Conservation (phyloP, 768 basidiomycete species). For the Suillus placidus region DNA sequence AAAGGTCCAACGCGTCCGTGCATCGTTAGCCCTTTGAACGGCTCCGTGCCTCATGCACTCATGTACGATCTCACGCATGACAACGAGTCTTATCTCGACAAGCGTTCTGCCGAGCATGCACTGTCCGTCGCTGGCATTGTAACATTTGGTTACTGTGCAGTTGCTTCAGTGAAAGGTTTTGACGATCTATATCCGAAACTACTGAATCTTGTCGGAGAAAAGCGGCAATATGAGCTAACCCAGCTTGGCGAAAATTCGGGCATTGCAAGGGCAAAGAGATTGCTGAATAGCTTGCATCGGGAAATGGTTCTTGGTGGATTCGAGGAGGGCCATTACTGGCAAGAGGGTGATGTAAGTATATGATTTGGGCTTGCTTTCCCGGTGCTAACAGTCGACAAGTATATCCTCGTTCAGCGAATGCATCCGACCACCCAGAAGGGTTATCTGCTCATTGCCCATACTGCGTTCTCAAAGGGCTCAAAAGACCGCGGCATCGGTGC, state of each 20-base stretch:
- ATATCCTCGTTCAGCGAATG: slow-evolving; percentile 91
- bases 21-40: slow-evolving; percentile 77
- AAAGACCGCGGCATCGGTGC: slow-evolving; percentile 81
- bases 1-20: slow-evolving; percentile 78
- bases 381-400: slow-evolving; percentile 48
- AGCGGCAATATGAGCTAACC: slow-evolving; percentile 74
- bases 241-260: slow-evolving; percentile 57
- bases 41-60: slow-evolving; percentile 88
- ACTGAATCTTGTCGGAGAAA: slow-evolving; percentile 87
- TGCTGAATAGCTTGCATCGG: slow-evolving; percentile 84
- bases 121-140: slow-evolving; percentile 94
- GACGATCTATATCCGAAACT: slow-evolving; percentile 96
- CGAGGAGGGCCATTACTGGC: slow-evolving; percentile 94
- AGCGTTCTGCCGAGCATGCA: slow-evolving; percentile 92
- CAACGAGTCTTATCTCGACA: slow-evolving; percentile 90
- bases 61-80: slow-evolving; percentile 97
- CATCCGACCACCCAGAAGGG: slow-evolving; percentile 91
- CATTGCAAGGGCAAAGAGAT: slow-evolving; percentile 60
- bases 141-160: slow-evolving; percentile 84
- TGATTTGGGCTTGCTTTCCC: slow-evolving; percentile 6
- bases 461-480: slow-evolving; percentile 83
- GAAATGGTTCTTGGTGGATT: slow-evolving; percentile 91
- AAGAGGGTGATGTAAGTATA: slow-evolving; percentile 86
- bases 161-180: slow-evolving; percentile 95
- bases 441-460: slow-evolving; percentile 89